Conservation (phyloP, 805 yeast species). For the Saturnispora serradocipensis region DNA sequence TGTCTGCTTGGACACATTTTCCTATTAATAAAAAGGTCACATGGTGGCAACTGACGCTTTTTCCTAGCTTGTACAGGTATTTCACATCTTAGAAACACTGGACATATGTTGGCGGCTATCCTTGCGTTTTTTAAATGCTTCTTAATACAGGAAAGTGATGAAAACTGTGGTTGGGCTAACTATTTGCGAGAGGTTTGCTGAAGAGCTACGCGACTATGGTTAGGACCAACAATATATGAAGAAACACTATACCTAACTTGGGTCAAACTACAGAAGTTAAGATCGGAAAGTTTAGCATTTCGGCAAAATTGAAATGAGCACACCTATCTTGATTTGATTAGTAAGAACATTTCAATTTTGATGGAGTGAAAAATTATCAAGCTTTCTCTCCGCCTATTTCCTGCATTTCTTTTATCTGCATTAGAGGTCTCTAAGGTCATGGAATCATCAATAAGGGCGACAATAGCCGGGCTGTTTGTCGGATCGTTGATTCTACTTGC, state of each 20-base stretch:
- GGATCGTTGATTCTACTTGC: constrained; percentile 83
- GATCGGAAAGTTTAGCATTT: neutral
- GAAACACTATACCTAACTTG: no score
- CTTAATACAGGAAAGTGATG: no score
- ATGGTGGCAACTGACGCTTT: neutral
- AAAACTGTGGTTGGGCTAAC: no score
- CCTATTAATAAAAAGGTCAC: neutral
- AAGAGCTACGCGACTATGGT: no score
- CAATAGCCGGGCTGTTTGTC: constrained; percentile 67
- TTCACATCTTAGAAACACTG: no score
- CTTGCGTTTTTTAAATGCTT: no score
- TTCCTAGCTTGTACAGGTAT: no score
- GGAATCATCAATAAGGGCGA: constrained; percentile 62
- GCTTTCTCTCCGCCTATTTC: neutral
- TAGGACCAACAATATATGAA: no score
- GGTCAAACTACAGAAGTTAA: no score
- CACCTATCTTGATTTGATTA: neutral
- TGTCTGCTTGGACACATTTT: neutral
- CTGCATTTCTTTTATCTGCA: neutral
- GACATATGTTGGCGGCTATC: no score
- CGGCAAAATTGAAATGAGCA: neutral
- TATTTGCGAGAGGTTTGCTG: no score
- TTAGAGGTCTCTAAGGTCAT: constrained; percentile 14
- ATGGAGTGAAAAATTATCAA: neutral
- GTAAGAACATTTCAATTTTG: neutral